Evolutionary conservation across 1,139 yeast species (phyloP), one percentile per base, ranked within the genome.

Genomic region (Scheffersomyces lignicola): DNA sequence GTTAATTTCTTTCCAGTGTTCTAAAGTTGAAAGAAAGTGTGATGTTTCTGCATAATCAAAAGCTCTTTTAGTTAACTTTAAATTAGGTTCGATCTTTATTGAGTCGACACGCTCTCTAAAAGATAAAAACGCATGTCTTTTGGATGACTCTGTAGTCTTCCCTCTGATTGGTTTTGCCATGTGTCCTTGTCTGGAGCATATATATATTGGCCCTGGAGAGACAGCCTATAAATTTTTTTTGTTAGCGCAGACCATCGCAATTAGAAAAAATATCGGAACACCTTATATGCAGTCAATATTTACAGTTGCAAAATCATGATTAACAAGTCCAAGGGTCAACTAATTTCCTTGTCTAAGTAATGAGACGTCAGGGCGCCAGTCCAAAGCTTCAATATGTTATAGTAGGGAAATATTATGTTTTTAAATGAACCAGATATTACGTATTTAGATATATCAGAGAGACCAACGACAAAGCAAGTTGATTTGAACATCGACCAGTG

Each of bases 1-100:
- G 55, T 90, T 92, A 37, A 88, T 77, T 53, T 92, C 97, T 42
- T 70, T 73, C 97, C 97, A 92, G 51, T 87, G 89, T 36, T 83
- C 83, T 41, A 86, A 68, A 0, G 96, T 80, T 5, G 95, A 75
- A 25, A 82, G 61, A 48, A 90, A 86, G 58, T 84, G 92, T 1
- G 96, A 88, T 2, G 80, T 64, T 44, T 84, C 92, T 27, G 76
- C 86, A 36, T 76, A 73, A 51, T 83, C 89, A 43, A 80, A 83
- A 4, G 82, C 83, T 51, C 85, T 71, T 47, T 77, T 77, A 27
- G 72, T 67, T 33, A 85, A 65, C 41, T 78, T 75, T 41, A 83
- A 73, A 21, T 78, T 74, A 0, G 97, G 97, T 53, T 89, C 97
- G 41, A 92, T 89, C 53, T 83, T 82, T 42, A 92, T 77, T 18